phyloP scores from a whole-genome alignment of 2,329 filamentous ascomycete species.

The Aspergillus carbonarius region DNA sequence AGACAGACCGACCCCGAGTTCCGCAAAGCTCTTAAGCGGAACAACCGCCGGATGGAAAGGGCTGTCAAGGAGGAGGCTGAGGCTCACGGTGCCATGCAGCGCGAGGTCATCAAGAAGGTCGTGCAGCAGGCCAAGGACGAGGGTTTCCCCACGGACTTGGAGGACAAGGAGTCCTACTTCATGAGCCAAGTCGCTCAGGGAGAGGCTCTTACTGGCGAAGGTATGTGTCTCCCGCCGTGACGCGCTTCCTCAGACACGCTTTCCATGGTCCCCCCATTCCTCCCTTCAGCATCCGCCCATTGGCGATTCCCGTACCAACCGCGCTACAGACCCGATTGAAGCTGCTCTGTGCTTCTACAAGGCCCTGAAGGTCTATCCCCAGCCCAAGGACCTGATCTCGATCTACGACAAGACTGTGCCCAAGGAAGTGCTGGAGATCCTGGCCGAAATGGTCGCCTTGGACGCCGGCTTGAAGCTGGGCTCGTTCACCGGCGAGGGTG shows the following conservation, averaged over 20 bases:
- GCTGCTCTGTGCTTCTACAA: constrained; percentile 96
- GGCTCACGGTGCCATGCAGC: constrained; percentile 48
- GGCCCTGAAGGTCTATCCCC: constrained; percentile 96
- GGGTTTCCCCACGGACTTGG: constrained; percentile 84
- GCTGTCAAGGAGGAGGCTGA: constrained; percentile 50
- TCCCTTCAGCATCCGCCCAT: not conserved
- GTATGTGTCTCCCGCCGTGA: constrained; percentile 53
- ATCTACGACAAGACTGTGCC: constrained; percentile 99
- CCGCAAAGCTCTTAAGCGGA: constrained; percentile 56
- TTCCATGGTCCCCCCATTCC: too few relatives aligned
- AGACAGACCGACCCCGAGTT: constrained; percentile 64
- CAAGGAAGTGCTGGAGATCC: constrained; percentile 93
- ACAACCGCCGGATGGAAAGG: constrained; percentile 48
- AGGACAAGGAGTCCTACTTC: constrained; percentile 95
- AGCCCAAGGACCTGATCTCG: constrained; percentile 84
- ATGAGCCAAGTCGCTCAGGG: constrained; percentile 91
- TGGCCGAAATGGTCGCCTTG: constrained; percentile 96
- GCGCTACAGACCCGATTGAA: constrained; percentile 59
- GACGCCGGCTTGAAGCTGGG: constrained; percentile 71
- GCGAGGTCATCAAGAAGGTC: constrained; percentile 67
- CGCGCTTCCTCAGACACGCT: not conserved
- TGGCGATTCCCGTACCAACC: constrained; percentile 13
- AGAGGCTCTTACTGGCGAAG: constrained; percentile 78
- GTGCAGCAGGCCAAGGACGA: constrained; percentile 84
- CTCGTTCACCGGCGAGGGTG: constrained; percentile 37